phyloP scores from a whole-genome alignment of 1,284 basidiomycete genomes.

The Austroboletus novae-zelandiae region DNA sequence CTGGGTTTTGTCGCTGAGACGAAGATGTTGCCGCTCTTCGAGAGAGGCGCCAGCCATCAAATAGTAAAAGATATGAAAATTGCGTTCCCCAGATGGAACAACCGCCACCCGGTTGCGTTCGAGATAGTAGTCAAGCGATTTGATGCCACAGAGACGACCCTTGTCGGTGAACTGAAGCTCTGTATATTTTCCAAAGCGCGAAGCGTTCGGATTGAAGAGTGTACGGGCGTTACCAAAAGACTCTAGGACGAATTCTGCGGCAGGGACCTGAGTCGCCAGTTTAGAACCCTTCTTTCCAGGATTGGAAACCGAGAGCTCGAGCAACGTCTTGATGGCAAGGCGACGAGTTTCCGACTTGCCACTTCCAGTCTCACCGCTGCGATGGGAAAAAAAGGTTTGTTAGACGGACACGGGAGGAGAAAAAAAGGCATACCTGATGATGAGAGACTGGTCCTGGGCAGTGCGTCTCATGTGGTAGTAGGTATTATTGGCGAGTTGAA shows the following conservation, averaged over 20 bases:
- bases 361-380: conserved; percentile 87
- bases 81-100: conserved; percentile 83
- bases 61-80: conserved; percentile 94
- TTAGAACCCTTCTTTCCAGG: conserved; percentile 49
- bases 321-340: conserved; percentile 86
- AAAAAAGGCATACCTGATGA: conserved; percentile 64
- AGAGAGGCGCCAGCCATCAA: conserved; percentile 85
- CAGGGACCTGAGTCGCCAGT: conserved; percentile 81
- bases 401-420: background rate
- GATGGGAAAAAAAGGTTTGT: background rate
- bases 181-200: conserved; percentile 62
- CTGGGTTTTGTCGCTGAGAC: conserved; percentile 72
- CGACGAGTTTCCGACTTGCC: conserved; percentile 92
- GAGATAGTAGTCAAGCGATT: conserved; percentile 96
- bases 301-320: conserved; percentile 84
- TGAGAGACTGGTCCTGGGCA: conserved; percentile 87
- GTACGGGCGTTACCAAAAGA: conserved; percentile 90
- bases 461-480: too few species aligned
- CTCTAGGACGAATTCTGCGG: conserved; percentile 94
- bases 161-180: conserved; percentile 79
- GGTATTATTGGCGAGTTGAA: too few species aligned
- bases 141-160: conserved; percentile 86
- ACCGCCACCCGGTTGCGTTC: conserved; percentile 84
- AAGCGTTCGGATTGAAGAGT: conserved; percentile 88
- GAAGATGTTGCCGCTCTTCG: conserved; percentile 87